phyloP scores from a whole-genome alignment of 1,139 yeast genomes.

The Diutina ranongensis region DNA sequence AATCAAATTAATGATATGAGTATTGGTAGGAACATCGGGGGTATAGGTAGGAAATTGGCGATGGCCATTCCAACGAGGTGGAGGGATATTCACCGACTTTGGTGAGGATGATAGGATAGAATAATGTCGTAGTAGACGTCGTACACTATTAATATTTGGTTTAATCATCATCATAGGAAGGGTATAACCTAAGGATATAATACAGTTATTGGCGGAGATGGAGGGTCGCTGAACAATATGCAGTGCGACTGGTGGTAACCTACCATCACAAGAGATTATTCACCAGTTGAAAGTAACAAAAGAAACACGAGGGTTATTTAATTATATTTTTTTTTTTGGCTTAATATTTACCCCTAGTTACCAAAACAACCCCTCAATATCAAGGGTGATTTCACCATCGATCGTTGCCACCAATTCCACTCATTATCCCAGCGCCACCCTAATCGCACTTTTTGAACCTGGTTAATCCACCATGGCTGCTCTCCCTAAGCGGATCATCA shows the following conservation, averaged over 20 bases:
- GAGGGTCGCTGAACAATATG: too few relatives aligned
- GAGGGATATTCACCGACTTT: background rate
- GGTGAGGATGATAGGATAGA: background rate
- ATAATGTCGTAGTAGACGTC: background rate
- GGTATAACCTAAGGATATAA: too few relatives aligned
- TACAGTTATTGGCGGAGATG: too few relatives aligned
- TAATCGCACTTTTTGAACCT: background rate
- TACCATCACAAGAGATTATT: too few relatives aligned
- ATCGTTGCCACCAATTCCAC: background rate
- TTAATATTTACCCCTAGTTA: too few relatives aligned
- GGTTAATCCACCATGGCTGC: slow-evolving; percentile 48
- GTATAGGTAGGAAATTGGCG: background rate
- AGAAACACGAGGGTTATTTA: too few relatives aligned
- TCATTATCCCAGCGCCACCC: background rate
- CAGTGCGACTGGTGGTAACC: too few relatives aligned
- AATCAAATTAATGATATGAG: background rate
- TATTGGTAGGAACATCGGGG: background rate
- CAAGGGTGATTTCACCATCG: background rate
- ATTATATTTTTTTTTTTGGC: too few relatives aligned
- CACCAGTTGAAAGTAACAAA: too few relatives aligned
- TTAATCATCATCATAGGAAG: too few relatives aligned
- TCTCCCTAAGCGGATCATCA: slow-evolving; percentile 80
- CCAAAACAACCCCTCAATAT: too few relatives aligned
- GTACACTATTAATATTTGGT: too few relatives aligned
- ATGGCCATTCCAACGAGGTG: background rate